Conservation (phyloP, 495 filamentous ascomycete species). For the Melanomma pulvis-pyrius region DNA sequence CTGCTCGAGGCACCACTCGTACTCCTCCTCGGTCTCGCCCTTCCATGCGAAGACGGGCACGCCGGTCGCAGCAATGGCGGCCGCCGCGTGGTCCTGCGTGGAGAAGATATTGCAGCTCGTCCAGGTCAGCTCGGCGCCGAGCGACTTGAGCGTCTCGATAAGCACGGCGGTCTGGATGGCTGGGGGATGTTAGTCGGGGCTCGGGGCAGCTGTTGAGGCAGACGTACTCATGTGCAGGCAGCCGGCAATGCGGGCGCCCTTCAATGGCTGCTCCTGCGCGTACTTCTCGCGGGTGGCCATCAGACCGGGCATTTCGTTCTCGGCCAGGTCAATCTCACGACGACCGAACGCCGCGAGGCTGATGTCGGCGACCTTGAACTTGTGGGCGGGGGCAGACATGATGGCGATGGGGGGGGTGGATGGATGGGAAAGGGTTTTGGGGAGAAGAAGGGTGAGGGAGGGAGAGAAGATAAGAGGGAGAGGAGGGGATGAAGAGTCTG, state of each 20-base stretch:
- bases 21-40: constrained; percentile 99
- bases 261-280: constrained; percentile 86
- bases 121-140: constrained; percentile 99
- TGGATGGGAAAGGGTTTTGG: background rate
- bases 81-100: constrained; percentile 97
- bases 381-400: constrained; percentile 81
- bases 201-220: background rate
- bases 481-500: background rate
- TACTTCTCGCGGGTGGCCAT: constrained; percentile 95
- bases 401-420: constrained; percentile 21
- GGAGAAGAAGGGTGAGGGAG: constrained; percentile 3
- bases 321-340: constrained; percentile 97
- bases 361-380: constrained; percentile 98
- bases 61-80: constrained; percentile 91
- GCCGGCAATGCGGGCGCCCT: constrained; percentile 86
- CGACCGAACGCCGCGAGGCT: constrained; percentile 96
- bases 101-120: constrained; percentile 98
- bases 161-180: constrained; percentile 98
- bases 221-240: constrained; percentile 95
- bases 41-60: constrained; percentile 99
- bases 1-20: constrained; percentile 99
- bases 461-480: background rate
- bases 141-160: constrained; percentile 91
- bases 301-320: constrained; percentile 98
- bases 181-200: constrained; percentile 43